A percentile compares a stretch with the other conserved stretches of the same genome.
These are phyloP conservation scores for Rhododendron mucronatum DNA, from an alignment of 148 eudicot genomes.

Conservation along the genomic window DNA sequence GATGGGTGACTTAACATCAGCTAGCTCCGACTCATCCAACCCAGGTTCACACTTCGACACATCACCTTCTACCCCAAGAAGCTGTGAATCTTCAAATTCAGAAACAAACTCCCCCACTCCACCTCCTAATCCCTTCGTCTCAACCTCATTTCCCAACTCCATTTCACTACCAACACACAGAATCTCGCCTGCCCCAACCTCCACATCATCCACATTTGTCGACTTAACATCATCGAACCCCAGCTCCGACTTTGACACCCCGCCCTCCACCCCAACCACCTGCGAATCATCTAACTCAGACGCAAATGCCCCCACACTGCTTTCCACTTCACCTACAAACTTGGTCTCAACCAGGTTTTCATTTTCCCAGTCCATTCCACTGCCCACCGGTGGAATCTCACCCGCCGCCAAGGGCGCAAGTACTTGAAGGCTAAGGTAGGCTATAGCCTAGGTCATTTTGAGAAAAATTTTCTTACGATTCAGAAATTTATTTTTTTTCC, in stretches of 20 bases:
- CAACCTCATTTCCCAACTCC: not conserved
- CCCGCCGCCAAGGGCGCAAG: not conserved
- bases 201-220: slow-evolving; percentile 9
- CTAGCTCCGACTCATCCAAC: not conserved
- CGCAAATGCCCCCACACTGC: not conserved
- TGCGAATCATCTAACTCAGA: not conserved
- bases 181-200: slow-evolving; percentile 12
- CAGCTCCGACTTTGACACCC: not conserved
- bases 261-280: not conserved
- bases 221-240: not conserved
- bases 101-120: not conserved
- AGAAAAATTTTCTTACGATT: no score
- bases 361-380: not conserved
- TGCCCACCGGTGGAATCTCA: not conserved
- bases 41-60: not conserved
- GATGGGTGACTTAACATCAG: slow-evolving; percentile 3
- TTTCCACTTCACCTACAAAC: not conserved
- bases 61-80: not conserved
- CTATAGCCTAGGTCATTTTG: no score
- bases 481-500: no score
- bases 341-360: not conserved
- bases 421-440: no score
- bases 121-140: not conserved
- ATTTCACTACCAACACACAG: not conserved
- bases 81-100: not conserved